Evolutionary conservation across 805 yeast species (phyloP).

Genomic region (Candida nanaspora): DNA sequence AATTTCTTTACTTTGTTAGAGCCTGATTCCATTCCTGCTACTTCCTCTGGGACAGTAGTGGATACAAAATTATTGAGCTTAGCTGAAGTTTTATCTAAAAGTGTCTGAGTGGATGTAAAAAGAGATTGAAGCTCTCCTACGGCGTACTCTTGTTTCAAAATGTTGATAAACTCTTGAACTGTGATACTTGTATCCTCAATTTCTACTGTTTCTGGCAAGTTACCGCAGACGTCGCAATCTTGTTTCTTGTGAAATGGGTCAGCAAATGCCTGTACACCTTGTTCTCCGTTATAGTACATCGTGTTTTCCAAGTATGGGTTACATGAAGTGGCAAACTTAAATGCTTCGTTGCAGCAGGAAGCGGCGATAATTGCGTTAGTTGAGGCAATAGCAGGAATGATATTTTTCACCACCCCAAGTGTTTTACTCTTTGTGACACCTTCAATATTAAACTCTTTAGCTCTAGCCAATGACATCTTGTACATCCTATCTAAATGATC

Average conservation of each 20-base stretch:
- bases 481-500: slow-evolving; percentile 62
- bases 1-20: neutral
- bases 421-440: slow-evolving; percentile 70
- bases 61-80: neutral
- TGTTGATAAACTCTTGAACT: slow-evolving; percentile 10
- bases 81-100: slow-evolving; percentile 13
- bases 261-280: slow-evolving; percentile 68
- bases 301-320: slow-evolving; percentile 66
- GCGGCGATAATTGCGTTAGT: slow-evolving; percentile 92
- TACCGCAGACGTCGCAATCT: slow-evolving; percentile 76
- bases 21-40: neutral
- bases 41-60: neutral
- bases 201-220: slow-evolving; percentile 11
- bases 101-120: slow-evolving; percentile 14
- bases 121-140: slow-evolving; percentile 13
- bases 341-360: slow-evolving; percentile 77
- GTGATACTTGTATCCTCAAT: slow-evolving; percentile 4
- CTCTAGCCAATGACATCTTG: slow-evolving; percentile 48
- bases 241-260: slow-evolving; percentile 54
- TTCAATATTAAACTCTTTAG: slow-evolving; percentile 55
- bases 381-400: slow-evolving; percentile 90
- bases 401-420: slow-evolving; percentile 83
- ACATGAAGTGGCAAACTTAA: slow-evolving; percentile 67
- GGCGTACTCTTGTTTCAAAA: slow-evolving; percentile 6
- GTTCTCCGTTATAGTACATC: slow-evolving; percentile 83